Evolutionary conservation across 2,329 filamentous ascomycete species (phyloP).

Genomic region (Hirsutella thompsonii): DNA sequence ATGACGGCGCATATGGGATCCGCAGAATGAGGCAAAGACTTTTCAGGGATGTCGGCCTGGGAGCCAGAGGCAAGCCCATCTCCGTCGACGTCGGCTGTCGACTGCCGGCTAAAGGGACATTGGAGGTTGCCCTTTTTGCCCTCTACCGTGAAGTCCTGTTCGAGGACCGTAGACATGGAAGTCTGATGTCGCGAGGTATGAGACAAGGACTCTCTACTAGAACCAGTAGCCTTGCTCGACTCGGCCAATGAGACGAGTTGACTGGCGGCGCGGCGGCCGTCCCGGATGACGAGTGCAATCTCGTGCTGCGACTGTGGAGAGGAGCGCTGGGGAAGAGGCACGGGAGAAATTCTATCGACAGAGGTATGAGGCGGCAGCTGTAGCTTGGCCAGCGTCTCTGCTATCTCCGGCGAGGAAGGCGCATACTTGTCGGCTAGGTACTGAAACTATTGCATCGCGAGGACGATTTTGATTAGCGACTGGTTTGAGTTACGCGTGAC

Average conservation of each 20-base stretch:
- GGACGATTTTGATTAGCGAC: not conserved
- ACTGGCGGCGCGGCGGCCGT: constrained; percentile 47
- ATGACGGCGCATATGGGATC: constrained; percentile 55
- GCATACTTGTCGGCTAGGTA: constrained; percentile 56
- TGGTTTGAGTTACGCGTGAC: constrained; percentile 3
- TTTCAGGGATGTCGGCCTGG: constrained; percentile 17
- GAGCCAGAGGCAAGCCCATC: constrained; percentile 13
- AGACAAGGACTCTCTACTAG: constrained; percentile 34
- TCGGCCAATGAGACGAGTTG: constrained; percentile 35
- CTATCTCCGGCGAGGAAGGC: constrained; percentile 50
- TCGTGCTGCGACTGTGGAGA: constrained; percentile 31
- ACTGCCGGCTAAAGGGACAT: constrained; percentile 60
- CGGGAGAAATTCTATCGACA: constrained; percentile 33
- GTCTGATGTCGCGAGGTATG: constrained; percentile 33
- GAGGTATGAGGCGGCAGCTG: constrained; percentile 46
- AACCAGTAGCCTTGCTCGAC: constrained; percentile 36
- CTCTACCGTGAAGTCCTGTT: constrained; percentile 82
- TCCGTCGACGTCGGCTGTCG: constrained; percentile 12
- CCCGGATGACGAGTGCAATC: constrained; percentile 49
- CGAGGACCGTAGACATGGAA: constrained; percentile 53
- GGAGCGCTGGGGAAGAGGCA: constrained; percentile 40
- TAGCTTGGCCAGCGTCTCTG: constrained; percentile 52
- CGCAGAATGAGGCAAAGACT: constrained; percentile 32
- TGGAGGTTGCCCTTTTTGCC: constrained; percentile 68
- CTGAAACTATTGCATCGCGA: constrained; percentile 36